Conservation (phyloP, 2,329 filamentous ascomycete species). For the Immersiporthe knoxdaviesiana region DNA sequence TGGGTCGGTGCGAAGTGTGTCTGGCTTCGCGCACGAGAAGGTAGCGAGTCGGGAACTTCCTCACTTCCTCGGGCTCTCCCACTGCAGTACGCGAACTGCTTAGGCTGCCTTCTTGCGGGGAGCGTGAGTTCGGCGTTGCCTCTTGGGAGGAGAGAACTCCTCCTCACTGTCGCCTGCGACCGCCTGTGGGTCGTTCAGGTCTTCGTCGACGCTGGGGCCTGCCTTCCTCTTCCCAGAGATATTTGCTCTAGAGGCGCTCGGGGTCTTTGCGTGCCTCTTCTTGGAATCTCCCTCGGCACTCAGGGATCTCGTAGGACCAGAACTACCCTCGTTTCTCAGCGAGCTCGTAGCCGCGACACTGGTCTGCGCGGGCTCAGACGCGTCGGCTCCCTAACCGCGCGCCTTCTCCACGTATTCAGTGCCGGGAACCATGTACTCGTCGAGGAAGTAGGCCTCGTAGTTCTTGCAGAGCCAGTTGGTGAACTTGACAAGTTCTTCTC, state of each 20-base stretch:
- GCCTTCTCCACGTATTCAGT: constrained; percentile 74
- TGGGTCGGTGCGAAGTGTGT: not conserved
- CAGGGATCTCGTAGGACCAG: not conserved
- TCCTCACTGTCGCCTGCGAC: not conserved
- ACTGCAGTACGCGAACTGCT: not conserved
- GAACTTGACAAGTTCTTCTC: constrained; percentile 87
- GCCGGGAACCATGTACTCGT: constrained; percentile 73
- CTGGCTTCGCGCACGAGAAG: not conserved
- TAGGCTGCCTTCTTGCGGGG: not conserved
- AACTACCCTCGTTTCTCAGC: not conserved
- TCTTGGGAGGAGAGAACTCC: not conserved
- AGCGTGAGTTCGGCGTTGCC: not conserved
- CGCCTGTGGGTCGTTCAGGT: not conserved
- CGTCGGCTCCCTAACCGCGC: constrained; percentile 38
- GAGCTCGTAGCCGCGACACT: not conserved
- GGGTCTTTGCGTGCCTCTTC: not conserved
- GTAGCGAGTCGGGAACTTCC: not conserved
- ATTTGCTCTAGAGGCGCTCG: not conserved
- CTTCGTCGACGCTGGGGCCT: not conserved
- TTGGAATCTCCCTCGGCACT: not conserved
- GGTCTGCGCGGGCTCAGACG: not conserved
- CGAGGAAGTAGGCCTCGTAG: constrained; percentile 75
- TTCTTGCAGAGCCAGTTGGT: constrained; percentile 83
- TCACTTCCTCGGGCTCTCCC: not conserved
- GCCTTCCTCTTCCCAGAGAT: not conserved